These are phyloP conservation scores for Nothophoma quercina DNA, from an alignment of 2,329 filamentous ascomycete genomes.

Conservation along the genomic window DNA sequence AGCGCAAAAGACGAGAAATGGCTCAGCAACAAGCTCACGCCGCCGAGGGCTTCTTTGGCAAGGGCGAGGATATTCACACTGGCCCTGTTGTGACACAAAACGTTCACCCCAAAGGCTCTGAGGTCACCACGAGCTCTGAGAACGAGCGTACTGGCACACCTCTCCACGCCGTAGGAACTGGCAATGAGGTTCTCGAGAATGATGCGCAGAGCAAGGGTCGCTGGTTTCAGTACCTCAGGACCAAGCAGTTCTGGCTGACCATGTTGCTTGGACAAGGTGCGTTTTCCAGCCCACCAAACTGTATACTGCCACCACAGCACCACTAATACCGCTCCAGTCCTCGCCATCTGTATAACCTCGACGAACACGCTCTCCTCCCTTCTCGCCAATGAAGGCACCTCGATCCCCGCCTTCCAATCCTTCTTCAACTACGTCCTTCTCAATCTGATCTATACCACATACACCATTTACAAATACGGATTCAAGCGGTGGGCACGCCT, in stretches of 20 bases:
- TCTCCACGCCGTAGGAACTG: conserved; percentile 17
- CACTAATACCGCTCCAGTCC: conserved; percentile 25
- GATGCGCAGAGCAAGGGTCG: conserved; percentile 54
- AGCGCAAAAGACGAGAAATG: conserved; percentile 6
- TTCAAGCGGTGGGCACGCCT: conserved; percentile 72
- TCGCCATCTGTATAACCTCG: conserved; percentile 82
- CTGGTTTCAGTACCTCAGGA: conserved; percentile 76
- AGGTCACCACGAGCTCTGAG: conserved; percentile 34
- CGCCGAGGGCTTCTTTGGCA: conserved; percentile 21
- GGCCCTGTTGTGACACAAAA: conserved; percentile 26
- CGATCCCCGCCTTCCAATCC: conserved; percentile 93
- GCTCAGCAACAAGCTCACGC: conserved; percentile 28
- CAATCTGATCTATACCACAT: conserved; percentile 79
- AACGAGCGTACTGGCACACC: conserved; percentile 31
- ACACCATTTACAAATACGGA: conserved; percentile 82
- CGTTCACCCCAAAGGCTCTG: conserved; percentile 33
- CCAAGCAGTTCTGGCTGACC: conserved; percentile 87
- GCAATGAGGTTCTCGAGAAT: conserved; percentile 32
- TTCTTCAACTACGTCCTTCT: conserved; percentile 94
- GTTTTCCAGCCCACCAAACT: neutral
- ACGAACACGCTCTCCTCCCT: conserved; percentile 91
- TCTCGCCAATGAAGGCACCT: conserved; percentile 71
- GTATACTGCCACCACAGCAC: neutral
- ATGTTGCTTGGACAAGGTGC: conserved; percentile 71
- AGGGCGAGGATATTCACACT: conserved; percentile 11